Base-by-base conservation (phyloP, 2,329 filamentous ascomycete genomes). In the Lasiodiplodia gonubiensis region DNA sequence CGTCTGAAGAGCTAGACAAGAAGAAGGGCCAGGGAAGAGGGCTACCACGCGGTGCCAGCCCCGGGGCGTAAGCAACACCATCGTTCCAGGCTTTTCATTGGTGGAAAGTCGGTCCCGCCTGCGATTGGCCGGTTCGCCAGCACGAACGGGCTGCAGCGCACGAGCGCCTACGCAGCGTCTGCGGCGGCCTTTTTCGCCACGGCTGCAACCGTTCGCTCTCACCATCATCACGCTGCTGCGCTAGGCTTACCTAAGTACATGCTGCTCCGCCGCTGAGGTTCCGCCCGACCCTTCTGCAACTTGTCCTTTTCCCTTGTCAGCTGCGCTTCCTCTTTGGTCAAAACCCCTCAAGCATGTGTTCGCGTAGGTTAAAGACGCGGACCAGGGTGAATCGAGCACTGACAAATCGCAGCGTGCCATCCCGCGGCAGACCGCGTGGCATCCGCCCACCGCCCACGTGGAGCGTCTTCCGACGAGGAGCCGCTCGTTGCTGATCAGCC, bases 341-440 rank as follows among this genome's bases (percentile, higher is more conserved):
- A n/a, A n/a, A 33, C 30, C 30, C 30, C 30, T 6, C 30, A 33
- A 7, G 30, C 37, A 39, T 39, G 37, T 16, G 37, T 16, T 39
- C 37, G 37, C 37, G 37, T 39, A 23, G 33, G 10, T 14, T n/a
- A 33, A 33, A 33, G 30, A 10, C 30, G 30, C 30, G 51, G 23
- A 46, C 46, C 55, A 21, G 54, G 35, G 30, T 8, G 10, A 33
- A 33, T 33, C 30, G 30, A 10, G 39, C 16, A 12, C 52, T 33
- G 42, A 42, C 57, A 37, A 63, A 63, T 51, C 27, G 37, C 10
- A 63, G 46, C 59, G 42, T 39, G 59, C 39, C 42, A 51, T 61
- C 46, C 59, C 42, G 59, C 59, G 12, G 46, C 55, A 60, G 21
- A 63, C 59, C 59, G 59, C 59, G 59, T 63, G 59, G 59, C 59